phyloP scores from a whole-genome alignment of 768 basidiomycete genomes.

The Coprinellus micaceus region DNA sequence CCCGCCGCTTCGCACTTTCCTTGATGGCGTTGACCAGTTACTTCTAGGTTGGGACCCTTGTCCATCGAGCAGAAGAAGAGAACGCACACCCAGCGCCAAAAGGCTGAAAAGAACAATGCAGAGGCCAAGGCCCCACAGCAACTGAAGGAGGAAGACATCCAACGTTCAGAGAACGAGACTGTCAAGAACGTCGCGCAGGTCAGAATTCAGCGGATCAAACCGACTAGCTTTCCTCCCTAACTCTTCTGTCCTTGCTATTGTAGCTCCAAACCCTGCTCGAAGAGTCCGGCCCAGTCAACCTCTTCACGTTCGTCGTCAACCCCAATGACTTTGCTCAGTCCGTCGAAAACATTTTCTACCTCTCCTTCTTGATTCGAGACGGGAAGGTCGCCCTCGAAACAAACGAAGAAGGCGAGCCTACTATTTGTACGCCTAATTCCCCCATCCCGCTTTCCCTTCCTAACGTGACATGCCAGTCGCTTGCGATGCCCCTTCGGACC shows the following conservation, averaged over 20 bases:
- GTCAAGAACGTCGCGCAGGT: conserved; percentile 80
- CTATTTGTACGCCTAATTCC: conserved; percentile 57
- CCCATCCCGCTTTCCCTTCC: not conserved
- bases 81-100: conserved; percentile 52
- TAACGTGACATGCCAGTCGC: conserved; percentile 37
- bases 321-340: conserved; percentile 89
- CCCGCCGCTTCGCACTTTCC: conserved; percentile 7
- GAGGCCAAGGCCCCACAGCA: conserved; percentile 73
- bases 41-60: conserved; percentile 87
- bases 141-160: conserved; percentile 78
- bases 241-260: not conserved
- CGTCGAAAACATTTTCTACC: conserved; percentile 94
- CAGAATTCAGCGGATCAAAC: conserved; percentile 20
- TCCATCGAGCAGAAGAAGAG: conserved; percentile 84
- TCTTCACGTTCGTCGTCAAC: conserved; percentile 87
- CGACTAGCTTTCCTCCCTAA: not conserved
- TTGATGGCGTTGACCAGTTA: not conserved
- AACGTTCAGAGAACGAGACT: conserved; percentile 83
- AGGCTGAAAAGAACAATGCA: conserved; percentile 67
- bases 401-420: conserved; percentile 58
- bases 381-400: conserved; percentile 75
- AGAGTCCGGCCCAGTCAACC: conserved; percentile 49
- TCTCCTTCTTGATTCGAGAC: conserved; percentile 88
- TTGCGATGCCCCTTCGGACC: conserved; percentile 60
- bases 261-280: conserved; percentile 65